phyloP scores from a whole-genome alignment of 345 rosid genomes.

The Eucalyptus cladocalyx region DNA sequence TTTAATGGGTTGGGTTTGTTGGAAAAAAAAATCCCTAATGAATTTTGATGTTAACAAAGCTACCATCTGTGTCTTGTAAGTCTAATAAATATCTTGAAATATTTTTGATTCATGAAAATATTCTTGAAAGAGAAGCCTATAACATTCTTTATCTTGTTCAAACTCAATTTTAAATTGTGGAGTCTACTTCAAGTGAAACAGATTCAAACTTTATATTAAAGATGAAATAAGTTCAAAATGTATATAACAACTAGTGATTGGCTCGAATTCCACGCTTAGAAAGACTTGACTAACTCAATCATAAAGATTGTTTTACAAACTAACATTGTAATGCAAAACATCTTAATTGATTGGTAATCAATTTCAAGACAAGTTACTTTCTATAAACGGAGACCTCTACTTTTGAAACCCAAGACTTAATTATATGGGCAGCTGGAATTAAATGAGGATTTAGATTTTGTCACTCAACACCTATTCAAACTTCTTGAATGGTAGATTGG shows the following conservation, averaged over 20 bases:
- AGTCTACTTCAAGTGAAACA: background rate
- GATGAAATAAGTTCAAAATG: background rate
- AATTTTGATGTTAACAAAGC: too few species aligned
- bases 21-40: background rate
- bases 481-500: too few species aligned
- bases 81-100: background rate
- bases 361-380: background rate
- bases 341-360: background rate
- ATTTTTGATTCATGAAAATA: background rate
- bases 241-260: background rate
- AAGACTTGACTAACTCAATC: background rate
- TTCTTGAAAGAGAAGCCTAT: background rate
- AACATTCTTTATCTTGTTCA: background rate
- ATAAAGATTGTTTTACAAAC: too few species aligned
- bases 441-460: too few species aligned
- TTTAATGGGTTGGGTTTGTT: background rate
- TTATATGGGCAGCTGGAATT: too few species aligned
- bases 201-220: too few species aligned
- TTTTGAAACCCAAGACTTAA: too few species aligned
- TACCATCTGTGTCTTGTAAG: background rate
- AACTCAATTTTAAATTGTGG: background rate
- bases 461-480: background rate
- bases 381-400: background rate
- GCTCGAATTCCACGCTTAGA: background rate
- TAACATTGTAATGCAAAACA: background rate